Evolutionary conservation across 164 flowering plant species (phyloP).

Genomic region (Chloranthus sessilifolius): DNA sequence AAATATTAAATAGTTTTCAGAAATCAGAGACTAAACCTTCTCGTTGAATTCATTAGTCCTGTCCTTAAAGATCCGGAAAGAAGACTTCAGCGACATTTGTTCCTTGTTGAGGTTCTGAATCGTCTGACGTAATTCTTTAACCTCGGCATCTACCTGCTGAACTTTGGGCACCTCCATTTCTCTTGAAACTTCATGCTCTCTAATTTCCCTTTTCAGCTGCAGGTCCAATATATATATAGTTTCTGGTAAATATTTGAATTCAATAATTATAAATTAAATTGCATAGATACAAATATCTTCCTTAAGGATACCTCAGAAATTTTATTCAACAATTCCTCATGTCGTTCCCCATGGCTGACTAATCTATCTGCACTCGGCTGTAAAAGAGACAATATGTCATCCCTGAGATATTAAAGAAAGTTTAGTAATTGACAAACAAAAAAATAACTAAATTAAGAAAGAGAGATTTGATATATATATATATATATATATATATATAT

Average conservation of each 20-base stretch:
- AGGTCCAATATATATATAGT: no score
- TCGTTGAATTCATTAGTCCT: constrained; percentile 57
- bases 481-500: no score
- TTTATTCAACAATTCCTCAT: constrained; percentile 40
- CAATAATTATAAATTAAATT: no score
- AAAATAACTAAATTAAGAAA: neutral
- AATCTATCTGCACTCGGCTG: constrained; percentile 42
- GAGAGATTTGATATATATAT: no score
- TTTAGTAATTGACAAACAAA: no score
- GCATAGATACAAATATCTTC: no score
- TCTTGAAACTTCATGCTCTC: constrained; percentile 38
- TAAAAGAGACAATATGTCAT: constrained; percentile 41
- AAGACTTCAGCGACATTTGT: constrained; percentile 55
- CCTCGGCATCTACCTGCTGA: constrained; percentile 55
- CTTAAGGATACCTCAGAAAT: constrained; percentile 67
- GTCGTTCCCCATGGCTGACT: constrained; percentile 35
- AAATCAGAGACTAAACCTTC: constrained; percentile 38
- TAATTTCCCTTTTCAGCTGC: constrained; percentile 68
- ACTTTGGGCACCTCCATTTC: constrained; percentile 68
- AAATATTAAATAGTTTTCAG: no score
- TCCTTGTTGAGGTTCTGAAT: constrained; percentile 66
- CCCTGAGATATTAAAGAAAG: constrained; percentile 34
- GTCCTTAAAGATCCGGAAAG: constrained; percentile 53
- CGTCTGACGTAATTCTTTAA: constrained; percentile 59
- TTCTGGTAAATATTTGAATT: no score